These are phyloP conservation scores for Penicillium glabrum DNA, from an alignment of 2,329 filamentous ascomycete genomes.

Conservation along the genomic window DNA sequence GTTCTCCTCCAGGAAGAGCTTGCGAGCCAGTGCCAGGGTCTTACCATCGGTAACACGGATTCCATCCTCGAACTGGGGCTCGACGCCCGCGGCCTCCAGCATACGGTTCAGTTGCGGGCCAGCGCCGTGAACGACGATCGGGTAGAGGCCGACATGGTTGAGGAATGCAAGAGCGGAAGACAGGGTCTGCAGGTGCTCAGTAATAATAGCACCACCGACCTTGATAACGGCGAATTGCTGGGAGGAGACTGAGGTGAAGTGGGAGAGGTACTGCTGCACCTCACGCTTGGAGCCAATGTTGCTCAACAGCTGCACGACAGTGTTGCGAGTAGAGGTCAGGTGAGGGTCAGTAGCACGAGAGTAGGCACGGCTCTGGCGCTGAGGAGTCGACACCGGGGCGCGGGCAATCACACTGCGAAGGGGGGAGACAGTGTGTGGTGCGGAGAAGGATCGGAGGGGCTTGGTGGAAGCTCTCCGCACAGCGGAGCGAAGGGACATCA, in stretches of 20 bases:
- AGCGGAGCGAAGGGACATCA: constrained; percentile 45
- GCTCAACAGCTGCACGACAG: constrained; percentile 86
- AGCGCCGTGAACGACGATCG: constrained; percentile 91
- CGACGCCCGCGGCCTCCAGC: constrained; percentile 84
- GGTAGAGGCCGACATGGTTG: constrained; percentile 91
- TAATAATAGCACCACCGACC: constrained; percentile 93
- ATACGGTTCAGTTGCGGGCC: constrained; percentile 93
- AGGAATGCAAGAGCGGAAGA: constrained; percentile 87
- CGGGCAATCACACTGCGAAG: constrained; percentile 27
- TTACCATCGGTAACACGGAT: constrained; percentile 95
- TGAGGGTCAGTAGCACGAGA: constrained; percentile 50
- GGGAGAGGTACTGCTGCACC: constrained; percentile 94
- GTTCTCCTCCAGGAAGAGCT: constrained; percentile 94
- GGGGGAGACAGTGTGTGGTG: constrained; percentile 34
- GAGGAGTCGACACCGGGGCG: constrained; percentile 26
- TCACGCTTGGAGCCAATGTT: constrained; percentile 96
- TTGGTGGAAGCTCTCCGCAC: constrained; percentile 47
- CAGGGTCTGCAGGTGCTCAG: constrained; percentile 88
- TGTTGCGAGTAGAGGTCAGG: constrained; percentile 66
- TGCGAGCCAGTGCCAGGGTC: constrained; percentile 85
- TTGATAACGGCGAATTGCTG: constrained; percentile 99
- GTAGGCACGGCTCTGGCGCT: constrained; percentile 41
- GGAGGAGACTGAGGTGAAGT: constrained; percentile 94
- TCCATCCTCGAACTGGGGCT: constrained; percentile 94
- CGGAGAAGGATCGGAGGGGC: constrained; percentile 42